Base-by-base conservation (phyloP, 2,329 filamentous ascomycete genomes). In the Ceratocystis ficicola region DNA sequence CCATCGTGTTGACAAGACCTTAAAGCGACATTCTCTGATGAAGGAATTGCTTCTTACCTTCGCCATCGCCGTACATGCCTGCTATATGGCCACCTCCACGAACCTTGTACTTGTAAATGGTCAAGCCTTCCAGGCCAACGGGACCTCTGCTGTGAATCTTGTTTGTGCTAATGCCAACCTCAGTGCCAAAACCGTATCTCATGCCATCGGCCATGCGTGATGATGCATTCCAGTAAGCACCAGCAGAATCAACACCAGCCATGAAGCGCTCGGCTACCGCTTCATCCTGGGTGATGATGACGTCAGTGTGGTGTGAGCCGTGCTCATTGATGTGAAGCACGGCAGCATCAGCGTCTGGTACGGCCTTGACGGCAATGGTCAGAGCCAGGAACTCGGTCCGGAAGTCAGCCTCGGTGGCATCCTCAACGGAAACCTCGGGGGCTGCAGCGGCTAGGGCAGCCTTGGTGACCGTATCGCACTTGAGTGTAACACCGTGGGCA, bases 161-260 rank as follows among this genome's bases (percentile, higher is more conserved):
- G 80, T 96, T 99, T 62, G 94, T 99, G 77, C 89, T 95, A 76
- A 99, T 97, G 65, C 94, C 94, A 28, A 99, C 94, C 77, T 99
- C 94, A 0, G 94, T 97, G 61, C 94, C 94, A 76, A 99, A 99
- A 6, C 94, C 94, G 74, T 95, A 97, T 52, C 94, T 83, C 88
- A 95, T 96, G 6, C 94, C 94, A 74, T 99, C 94, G 5, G 92
- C 91, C 77, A 99, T 93, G 63, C 94, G 84, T 7, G 90, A 96
- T 28, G 90, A 95, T 6, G 91, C 89, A 74, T 99, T 99, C 91
- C 93, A 96, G 80, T 95, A 99, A 20, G 93, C 92, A 64, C 92
- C 93, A 0, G 91, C 88, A 32, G 90, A 90, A 76, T 97, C 94
- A 63, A 97, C 84, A 67, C 84, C 84, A 57, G 84, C 83, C 83